Evolutionary conservation across 495 filamentous ascomycete genomes (phyloP).

Genomic region (Eremomyces bilateralis): DNA sequence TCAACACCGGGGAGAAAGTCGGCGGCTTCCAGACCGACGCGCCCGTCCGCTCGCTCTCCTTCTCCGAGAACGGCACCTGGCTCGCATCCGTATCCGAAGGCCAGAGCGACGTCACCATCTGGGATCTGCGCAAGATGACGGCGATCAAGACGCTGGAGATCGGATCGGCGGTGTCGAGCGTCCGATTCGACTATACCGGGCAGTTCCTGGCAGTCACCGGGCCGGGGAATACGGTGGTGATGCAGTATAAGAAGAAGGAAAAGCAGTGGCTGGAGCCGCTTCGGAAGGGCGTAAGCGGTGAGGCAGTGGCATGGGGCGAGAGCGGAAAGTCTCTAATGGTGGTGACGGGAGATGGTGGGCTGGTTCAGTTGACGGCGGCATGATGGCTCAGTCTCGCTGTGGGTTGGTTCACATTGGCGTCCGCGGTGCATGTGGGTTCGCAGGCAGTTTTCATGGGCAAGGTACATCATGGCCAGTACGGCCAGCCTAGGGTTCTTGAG

Average conservation of each 20-base stretch:
- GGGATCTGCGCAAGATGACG: slow-evolving; percentile 71
- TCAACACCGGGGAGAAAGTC: slow-evolving; percentile 46
- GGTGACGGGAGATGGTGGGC: slow-evolving; percentile 47
- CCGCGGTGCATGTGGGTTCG: too few relatives aligned
- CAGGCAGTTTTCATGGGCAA: too few relatives aligned
- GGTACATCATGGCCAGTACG: too few relatives aligned
- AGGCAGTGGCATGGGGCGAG: slow-evolving; percentile 55
- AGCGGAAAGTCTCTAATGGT: slow-evolving; percentile 52
- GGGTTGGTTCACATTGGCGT: too few relatives aligned
- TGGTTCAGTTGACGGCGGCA: slow-evolving; percentile 45
- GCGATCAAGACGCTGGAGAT: slow-evolving; percentile 63
- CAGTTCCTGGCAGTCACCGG: slow-evolving; percentile 78
- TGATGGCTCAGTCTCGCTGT: too few relatives aligned
- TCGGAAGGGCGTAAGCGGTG: slow-evolving; percentile 46
- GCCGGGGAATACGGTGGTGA: slow-evolving; percentile 59
- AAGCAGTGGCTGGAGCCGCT: slow-evolving; percentile 84
- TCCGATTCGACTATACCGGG: slow-evolving; percentile 86
- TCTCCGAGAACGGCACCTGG: slow-evolving; percentile 97
- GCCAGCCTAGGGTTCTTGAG: too few relatives aligned
- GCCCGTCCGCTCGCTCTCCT: slow-evolving; percentile 50
- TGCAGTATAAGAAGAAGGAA: slow-evolving; percentile 59
- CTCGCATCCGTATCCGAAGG: slow-evolving; percentile 57
- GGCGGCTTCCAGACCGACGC: slow-evolving; percentile 45
- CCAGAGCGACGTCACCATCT: slow-evolving; percentile 57
- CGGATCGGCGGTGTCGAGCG: slow-evolving; percentile 44